A percentile compares a stretch with the other conserved stretches of the same genome.
Evolutionary conservation across 176 grass and related monocot genomes (phyloP).

Genomic region (Oryza glumipatula): DNA sequence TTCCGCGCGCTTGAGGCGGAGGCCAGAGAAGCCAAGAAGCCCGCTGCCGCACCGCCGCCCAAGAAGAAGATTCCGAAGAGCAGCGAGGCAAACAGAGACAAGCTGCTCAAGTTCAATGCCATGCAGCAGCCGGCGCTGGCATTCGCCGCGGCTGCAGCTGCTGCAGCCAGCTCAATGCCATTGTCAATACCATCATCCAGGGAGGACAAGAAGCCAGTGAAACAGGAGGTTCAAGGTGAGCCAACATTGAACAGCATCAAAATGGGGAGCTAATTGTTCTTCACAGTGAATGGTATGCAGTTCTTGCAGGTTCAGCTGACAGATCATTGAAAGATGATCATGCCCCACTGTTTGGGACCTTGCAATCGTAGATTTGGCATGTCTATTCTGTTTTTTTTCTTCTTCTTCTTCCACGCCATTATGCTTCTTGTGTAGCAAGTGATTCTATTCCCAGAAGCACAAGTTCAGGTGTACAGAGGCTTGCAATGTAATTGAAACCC

Average conservation of each 20-base stretch:
- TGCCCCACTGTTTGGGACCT: conserved; percentile 32
- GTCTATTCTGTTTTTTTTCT: not conserved
- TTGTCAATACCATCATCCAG: conserved; percentile 15
- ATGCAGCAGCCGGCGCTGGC: conserved; percentile 49
- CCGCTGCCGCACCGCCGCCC: not conserved
- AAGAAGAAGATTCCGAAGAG: conserved; percentile 55
- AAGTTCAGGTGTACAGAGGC: not conserved
- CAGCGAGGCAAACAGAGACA: conserved; percentile 42
- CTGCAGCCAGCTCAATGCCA: conserved; percentile 39
- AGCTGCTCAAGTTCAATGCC: conserved; percentile 53
- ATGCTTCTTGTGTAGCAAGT: conserved; percentile 28
- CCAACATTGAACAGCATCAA: not conserved
- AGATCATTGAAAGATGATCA: conserved; percentile 27
- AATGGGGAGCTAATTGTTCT: not conserved
- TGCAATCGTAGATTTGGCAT: conserved; percentile 32
- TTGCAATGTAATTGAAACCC: conserved; percentile 10
- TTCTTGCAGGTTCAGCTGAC: conserved; percentile 37
- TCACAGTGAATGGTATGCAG: not conserved
- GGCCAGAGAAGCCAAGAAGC: conserved; percentile 32
- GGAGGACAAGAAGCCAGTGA: conserved; percentile 45
- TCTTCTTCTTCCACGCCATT: not conserved
- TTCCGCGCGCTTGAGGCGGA: conserved; percentile 54
- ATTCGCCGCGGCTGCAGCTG: conserved; percentile 37
- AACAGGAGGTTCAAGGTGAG: conserved; percentile 41
- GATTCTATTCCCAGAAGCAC: not conserved